Base-by-base conservation (phyloP, 169 alveolate genomes). In the Cryptosporidium muris region DNA sequence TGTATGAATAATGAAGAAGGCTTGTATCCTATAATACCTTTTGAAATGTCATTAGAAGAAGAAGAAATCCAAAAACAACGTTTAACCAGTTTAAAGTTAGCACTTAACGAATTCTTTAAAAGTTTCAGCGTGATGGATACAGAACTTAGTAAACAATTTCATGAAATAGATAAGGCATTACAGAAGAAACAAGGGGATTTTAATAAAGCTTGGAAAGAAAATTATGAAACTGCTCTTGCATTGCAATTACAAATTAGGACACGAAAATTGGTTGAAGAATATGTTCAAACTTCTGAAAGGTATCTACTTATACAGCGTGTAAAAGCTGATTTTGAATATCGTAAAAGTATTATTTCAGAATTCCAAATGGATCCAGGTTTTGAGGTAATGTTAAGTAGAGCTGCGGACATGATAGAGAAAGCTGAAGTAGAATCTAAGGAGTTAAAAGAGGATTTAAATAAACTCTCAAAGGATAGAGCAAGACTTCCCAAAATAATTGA, bases 291-390 rank as follows among this genome's bases (percentile, higher is more conserved):
- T 53, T 66, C 81, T 0, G 81, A 66, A 60, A n/a, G 81, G 7
- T 66, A 66, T 54, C 48, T 66, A 11, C 16, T 66, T 51, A 51
- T 66, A n/a, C 51, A 66, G 48, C 40, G 81, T 16, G 81, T 66
- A 38, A 66, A 38, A 9, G 81, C 81, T 51, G 81, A 66, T 34
- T 66, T 52, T 66, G 81, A 66, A 52, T 66, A 66, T 66, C 51
- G 81, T 52, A 66, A 53, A 37, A 66, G 81, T 53, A 36, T 66
- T 51, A 60, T 66, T n/a, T 52, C 34, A 4, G 81, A 66, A 38
- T 66, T 66, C 14, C 81, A 66, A 53, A 60, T 65, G 7, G 81
- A 66, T 53, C 65, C 81, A 8, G 54, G 81, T 8, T 66, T 66
- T 36, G 81, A 66, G 45, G 56, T 47, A 36, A 66, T 66, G 81